Evolutionary conservation across 208 protist species (phyloP).

Genomic region (Leishmania aethiopica): DNA sequence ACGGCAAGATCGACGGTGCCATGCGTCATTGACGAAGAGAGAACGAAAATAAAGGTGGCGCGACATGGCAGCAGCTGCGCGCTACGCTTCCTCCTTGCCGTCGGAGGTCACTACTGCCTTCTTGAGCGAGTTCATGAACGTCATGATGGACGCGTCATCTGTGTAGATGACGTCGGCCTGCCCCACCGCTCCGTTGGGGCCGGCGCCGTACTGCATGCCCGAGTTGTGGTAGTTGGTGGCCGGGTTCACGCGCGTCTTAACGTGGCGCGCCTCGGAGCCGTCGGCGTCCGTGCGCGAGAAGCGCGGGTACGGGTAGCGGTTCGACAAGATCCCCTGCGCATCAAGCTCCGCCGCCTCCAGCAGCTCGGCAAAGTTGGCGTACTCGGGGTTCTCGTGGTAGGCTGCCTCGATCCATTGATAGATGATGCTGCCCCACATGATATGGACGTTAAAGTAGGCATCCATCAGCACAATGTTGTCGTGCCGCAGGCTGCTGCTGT

Average conservation of each 20-base stretch:
- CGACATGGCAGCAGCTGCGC: not conserved
- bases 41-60: not conserved
- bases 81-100: slow-evolving; percentile 2
- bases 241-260: slow-evolving; percentile 90
- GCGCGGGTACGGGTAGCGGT: slow-evolving; percentile 82
- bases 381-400: slow-evolving; percentile 92
- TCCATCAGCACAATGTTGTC: slow-evolving; percentile 99
- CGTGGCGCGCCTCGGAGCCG: slow-evolving; percentile 82
- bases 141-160: slow-evolving; percentile 73
- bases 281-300: slow-evolving; percentile 89
- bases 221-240: slow-evolving; percentile 63
- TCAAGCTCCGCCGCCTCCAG: slow-evolving; percentile 74
- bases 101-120: slow-evolving; percentile 54
- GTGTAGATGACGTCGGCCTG: slow-evolving; percentile 82
- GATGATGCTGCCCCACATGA: slow-evolving; percentile 97
- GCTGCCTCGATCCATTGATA: slow-evolving; percentile 94
- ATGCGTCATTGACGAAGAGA: not conserved
- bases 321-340: slow-evolving; percentile 49
- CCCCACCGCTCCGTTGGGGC: slow-evolving; percentile 20
- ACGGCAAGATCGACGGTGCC: not conserved
- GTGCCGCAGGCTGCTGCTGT: slow-evolving; percentile 82
- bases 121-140: slow-evolving; percentile 85
- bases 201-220: slow-evolving; percentile 20
- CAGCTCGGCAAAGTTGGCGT: slow-evolving; percentile 76
- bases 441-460: slow-evolving; percentile 98